Base-by-base conservation (phyloP, 1,284 basidiomycete genomes). In the Trichosporon coremiiforme region DNA sequence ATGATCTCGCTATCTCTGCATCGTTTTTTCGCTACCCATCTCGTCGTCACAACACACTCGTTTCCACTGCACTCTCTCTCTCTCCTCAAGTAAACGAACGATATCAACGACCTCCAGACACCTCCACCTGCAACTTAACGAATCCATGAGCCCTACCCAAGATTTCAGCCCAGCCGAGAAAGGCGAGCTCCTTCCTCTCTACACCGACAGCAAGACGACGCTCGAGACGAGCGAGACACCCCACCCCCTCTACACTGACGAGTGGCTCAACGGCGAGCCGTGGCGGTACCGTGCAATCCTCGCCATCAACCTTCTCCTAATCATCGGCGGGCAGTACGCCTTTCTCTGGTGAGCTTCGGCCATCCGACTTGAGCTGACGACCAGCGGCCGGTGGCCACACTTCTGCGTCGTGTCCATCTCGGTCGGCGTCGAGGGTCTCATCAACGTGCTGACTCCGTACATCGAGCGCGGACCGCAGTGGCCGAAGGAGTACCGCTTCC, bases 371-470 rank as follows among this genome's bases (percentile, higher is more conserved):
- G 50, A 53, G 17, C 62, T 64, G n/a, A 38, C 36, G 17, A 5
- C 62, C 33, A 36, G 33, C 22, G 62, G n/a, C 25, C 5, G 38
- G 22, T 38, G n/a, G 62, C 31, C 33, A 9, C 62, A 29, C 62
- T 64, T 64, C n/a, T 35, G n/a, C 62, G 35, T 64, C 35, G 62
- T 41, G 22, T 22, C 29, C 15, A 35, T 53, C 8, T 22, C 17
- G 9, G 7, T 53, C 8, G 50, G 50, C 20, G 20, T 13, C 10
- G 50, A 53, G 9, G 50, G 50, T 17, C 50, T 53, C 50, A 20
- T 53, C 50, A 53, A 53, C 50, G 50, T 53, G 7, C 50, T 53
- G 7, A 53, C 50, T 20, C 50, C 50, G 20, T 53, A 53, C 50
- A 20, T 53, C 8, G 50, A 53, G 20, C 50, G 50, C 20, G 50